Evolutionary conservation across 2,329 filamentous ascomycete genomes (phyloP).

Genomic region (Fusarium torulosum): DNA sequence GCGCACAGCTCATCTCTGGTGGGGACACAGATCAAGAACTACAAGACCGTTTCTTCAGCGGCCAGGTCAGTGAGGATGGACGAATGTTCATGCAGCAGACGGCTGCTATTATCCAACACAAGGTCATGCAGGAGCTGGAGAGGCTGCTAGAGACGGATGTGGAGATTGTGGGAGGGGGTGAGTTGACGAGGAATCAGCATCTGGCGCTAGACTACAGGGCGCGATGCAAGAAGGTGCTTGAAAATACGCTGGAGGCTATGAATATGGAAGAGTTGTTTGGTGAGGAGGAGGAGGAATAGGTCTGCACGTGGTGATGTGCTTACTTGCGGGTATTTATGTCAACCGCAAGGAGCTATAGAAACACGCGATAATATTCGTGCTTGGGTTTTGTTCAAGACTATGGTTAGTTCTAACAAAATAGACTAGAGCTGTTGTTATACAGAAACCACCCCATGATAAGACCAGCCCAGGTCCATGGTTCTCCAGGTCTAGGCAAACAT

Average conservation of each 20-base stretch:
- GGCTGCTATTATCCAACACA: slow-evolving; percentile 58
- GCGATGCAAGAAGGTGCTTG: slow-evolving; percentile 63
- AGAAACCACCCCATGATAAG: background rate
- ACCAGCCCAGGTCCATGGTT: background rate
- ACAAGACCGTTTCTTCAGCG: slow-evolving; percentile 49
- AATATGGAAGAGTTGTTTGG: slow-evolving; percentile 49
- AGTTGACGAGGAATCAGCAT: slow-evolving; percentile 60
- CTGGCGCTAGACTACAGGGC: slow-evolving; percentile 63
- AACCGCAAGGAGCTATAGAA: slow-evolving; percentile 53
- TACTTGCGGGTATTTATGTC: slow-evolving; percentile 51
- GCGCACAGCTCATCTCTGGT: slow-evolving; percentile 45
- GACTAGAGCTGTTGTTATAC: background rate
- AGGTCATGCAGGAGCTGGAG: slow-evolving; percentile 59
- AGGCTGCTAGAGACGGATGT: slow-evolving; percentile 61
- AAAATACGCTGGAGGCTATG: slow-evolving; percentile 59
- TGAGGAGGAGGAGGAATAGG: slow-evolving; percentile 33
- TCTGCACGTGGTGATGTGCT: background rate
- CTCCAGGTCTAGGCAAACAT: background rate
- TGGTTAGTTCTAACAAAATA: background rate
- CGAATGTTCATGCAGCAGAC: slow-evolving; percentile 52
- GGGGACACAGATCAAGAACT: slow-evolving; percentile 48
- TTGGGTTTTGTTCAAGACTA: background rate
- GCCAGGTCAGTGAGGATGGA: slow-evolving; percentile 48
- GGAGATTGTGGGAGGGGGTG: slow-evolving; percentile 57
- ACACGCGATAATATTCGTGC: background rate